Conservation (phyloP, 352 stramenopile genomes). For the Globisporangium echinulatum region DNA sequence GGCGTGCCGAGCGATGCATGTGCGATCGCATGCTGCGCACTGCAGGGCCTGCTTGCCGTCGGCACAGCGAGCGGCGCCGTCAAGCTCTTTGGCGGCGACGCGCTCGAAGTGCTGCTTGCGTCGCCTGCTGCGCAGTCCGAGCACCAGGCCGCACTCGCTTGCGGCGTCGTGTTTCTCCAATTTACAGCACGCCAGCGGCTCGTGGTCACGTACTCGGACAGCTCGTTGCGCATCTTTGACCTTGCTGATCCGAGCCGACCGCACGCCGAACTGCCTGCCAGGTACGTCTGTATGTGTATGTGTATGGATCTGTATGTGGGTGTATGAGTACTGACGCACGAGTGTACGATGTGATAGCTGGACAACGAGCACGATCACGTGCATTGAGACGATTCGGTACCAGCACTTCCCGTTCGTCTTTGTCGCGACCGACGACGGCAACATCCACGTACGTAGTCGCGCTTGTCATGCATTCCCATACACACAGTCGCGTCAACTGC, state of each 20-base stretch:
- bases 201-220: conserved; percentile 58
- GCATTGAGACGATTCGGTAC: conserved; percentile 57
- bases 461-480: no score
- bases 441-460: conserved; percentile 31
- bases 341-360: conserved; percentile 21
- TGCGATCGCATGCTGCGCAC: conserved; percentile 46
- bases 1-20: conserved; percentile 61
- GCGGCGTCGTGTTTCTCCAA: conserved; percentile 45
- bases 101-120: conserved; percentile 55
- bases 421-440: conserved; percentile 60
- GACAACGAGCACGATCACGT: conserved; percentile 61
- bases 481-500: no score
- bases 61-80: conserved; percentile 51
- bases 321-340: no score
- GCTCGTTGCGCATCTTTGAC: conserved; percentile 56
- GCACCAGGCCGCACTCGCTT: conserved; percentile 20
- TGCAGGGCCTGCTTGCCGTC: conserved; percentile 62
- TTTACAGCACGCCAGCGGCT: conserved; percentile 64
- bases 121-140: conserved; percentile 21
- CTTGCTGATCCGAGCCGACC: conserved; percentile 18
- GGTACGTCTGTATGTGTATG: conserved; percentile 1
- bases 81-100: conserved; percentile 62
- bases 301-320: no score
- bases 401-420: conserved; percentile 62
- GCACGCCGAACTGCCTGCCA: conserved; percentile 21